Conservation (phyloP, 129 eudicot genomes). For the Erigeron canadensis region DNA sequence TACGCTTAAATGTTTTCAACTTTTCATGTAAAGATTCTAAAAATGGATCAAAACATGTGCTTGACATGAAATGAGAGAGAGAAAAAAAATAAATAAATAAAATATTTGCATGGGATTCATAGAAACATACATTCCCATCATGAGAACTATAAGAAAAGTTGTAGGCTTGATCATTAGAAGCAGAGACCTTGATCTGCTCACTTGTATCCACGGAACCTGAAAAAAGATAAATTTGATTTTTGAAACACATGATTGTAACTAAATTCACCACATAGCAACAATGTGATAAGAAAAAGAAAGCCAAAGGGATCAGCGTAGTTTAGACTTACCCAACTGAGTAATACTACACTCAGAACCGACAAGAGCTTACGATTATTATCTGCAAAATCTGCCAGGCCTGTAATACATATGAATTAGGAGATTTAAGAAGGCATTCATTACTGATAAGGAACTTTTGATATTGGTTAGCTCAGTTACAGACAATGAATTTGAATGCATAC, state of each 20-base stretch:
- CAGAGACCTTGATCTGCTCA: slow-evolving; percentile 88
- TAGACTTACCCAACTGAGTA: slow-evolving; percentile 67
- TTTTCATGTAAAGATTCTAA: slow-evolving; percentile 2
- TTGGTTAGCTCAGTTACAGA: background rate
- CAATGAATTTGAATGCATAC: slow-evolving; percentile 15
- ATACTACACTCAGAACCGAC: slow-evolving; percentile 61
- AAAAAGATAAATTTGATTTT: slow-evolving; percentile 2
- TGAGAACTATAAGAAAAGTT: slow-evolving; percentile 63
- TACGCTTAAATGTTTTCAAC: background rate
- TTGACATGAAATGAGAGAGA: background rate
- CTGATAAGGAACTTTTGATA: slow-evolving; percentile 5
- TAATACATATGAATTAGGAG: slow-evolving; percentile 22
- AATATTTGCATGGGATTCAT: background rate
- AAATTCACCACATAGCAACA: slow-evolving; percentile 5
- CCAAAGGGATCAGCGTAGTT: background rate
- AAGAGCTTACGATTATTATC: slow-evolving; percentile 74
- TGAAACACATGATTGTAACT: slow-evolving; percentile 5
- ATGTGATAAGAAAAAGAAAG: slow-evolving; percentile 1
- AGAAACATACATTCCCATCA: slow-evolving; percentile 69
- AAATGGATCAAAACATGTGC: background rate
- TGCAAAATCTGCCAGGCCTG: slow-evolving; percentile 71
- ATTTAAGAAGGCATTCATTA: background rate
- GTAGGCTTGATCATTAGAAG: slow-evolving; percentile 82
- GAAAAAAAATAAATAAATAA: no score
- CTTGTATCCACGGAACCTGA: slow-evolving; percentile 95